Evolutionary conservation across 2,329 filamentous ascomycete species (phyloP).

Genomic region (Blastomyces percursus): DNA sequence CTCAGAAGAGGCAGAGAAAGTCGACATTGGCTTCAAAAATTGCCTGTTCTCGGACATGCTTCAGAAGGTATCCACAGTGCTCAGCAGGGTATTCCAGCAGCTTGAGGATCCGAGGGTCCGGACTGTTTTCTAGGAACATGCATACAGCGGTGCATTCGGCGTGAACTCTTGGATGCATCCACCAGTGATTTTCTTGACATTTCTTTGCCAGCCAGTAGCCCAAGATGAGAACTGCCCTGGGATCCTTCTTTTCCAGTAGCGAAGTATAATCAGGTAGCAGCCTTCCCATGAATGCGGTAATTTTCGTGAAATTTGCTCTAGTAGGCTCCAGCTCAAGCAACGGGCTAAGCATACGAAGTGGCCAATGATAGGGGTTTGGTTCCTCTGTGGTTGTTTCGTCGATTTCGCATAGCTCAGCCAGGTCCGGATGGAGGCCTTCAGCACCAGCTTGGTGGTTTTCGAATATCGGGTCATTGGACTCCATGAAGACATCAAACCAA

Average conservation of each 20-base stretch:
- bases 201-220: constrained; percentile 27
- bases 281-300: constrained; percentile 27
- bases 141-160: constrained; percentile 30
- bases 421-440: constrained; percentile 20
- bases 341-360: constrained; percentile 25
- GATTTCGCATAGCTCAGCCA: constrained; percentile 29
- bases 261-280: constrained; percentile 22
- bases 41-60: constrained; percentile 17
- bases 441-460: constrained; percentile 22
- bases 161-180: constrained; percentile 22
- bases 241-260: constrained; percentile 23
- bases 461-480: constrained; percentile 19
- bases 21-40: constrained; percentile 7
- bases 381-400: constrained; percentile 20
- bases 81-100: constrained; percentile 26
- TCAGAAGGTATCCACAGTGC: constrained; percentile 24
- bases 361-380: constrained; percentile 29
- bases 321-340: constrained; percentile 22
- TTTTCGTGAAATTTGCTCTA: constrained; percentile 18
- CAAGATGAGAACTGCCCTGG: constrained; percentile 25
- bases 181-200: constrained; percentile 20
- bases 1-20: constrained; percentile 5
- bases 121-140: constrained; percentile 25
- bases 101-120: constrained; percentile 20
- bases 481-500: constrained; percentile 25